Base-by-base conservation (phyloP, 116 monocot species). In the Cymodocea nodosa region DNA sequence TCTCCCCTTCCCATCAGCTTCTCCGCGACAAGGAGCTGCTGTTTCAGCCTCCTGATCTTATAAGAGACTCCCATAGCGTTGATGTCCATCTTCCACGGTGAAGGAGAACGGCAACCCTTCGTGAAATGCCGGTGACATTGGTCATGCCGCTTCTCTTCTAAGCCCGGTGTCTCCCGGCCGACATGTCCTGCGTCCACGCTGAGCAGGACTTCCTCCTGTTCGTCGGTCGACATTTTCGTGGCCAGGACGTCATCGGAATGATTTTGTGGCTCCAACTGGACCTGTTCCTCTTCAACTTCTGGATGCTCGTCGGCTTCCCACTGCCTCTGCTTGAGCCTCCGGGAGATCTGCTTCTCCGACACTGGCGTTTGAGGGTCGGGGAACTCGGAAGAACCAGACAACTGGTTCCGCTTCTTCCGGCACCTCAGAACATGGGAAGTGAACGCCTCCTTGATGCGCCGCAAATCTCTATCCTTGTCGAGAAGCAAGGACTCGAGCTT, bases 31-130 rank as follows among this genome's bases (percentile, higher is more conserved):
- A 76, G 14, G 10, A 95, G 70, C 65, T 91, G 90, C 53, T 97
- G 95, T 35, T 80, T 85, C 65, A 90, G 73, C 70, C 95, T 79
- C 71, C 85, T 90, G 76, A 97, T 97, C 78, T 97, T 97, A 76
- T 85, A 87, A 23, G 87, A 85, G 37, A 97, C 75, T 50, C 85
- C 90, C 12, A 95, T 79, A 30, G 87, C 90, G 37, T 89, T 90
- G 51, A 95, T 79, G 35, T 95, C 90, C 79, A 80, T 83, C 81
- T 83, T 90, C 75, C 80, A 79, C 7, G 76, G 40, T 15, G 67
- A 57, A 30, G 30, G 30, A 30, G 30, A 30, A 30, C 30, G 30
- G 2, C 30, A 30, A 48, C 69, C 49, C 35, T 16, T 35, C 11
- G 14, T 37, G 59, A 66, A 6, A n/a, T 67, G 40, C 44, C 30